Evolutionary conservation across 768 basidiomycete species (phyloP), one percentile per base, ranked within the genome.

Genomic region (Chalciporus chontae): DNA sequence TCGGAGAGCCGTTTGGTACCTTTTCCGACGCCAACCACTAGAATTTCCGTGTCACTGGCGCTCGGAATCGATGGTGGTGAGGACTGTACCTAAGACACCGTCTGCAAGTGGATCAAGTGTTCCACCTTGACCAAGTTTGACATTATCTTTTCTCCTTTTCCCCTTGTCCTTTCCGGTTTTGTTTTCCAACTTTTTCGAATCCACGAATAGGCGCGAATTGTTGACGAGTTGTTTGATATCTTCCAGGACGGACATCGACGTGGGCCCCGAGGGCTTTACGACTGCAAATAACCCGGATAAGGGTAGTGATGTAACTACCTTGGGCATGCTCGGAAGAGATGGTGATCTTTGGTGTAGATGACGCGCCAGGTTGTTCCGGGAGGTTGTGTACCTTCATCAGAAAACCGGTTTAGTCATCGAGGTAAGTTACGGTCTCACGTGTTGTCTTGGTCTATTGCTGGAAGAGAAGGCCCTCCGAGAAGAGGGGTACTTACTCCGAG

Each of bases 21-120:
- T 63, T 83, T 86, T 11, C 89, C 88, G 32, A 96, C 74, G 32
- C 93, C 96, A 43, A 99, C 75, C 36, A 97, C 95, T 96, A 42
- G 31, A 42, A 19, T 34, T 24, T 19, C 32, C 14, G 14, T 14
- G 56, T 53, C 48, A 42, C 21, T 37, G 39, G 49, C 39, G n/a
- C n/a, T 21, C 14, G 40, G 43, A 42, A 15, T 39, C 18, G 40
- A 51, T 40, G 45, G 26, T 43, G 26, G 43, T 15, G 42, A 11
- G 8, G 4, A 51, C 58, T 76, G 57, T 64, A 94, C 94, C 91
- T 55, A 97, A 73, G 14, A 96, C 92, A 39, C 95, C 95, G 67
- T 96, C 92, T 5, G 96, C 96, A 31, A 98, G 76, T 14, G 96
- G 96, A 72, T 99, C 96, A 43, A 99, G 73, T 4, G 96, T 99